phyloP scores from a whole-genome alignment of 441 rosid genomes.

The Gossypium lobatum region DNA sequence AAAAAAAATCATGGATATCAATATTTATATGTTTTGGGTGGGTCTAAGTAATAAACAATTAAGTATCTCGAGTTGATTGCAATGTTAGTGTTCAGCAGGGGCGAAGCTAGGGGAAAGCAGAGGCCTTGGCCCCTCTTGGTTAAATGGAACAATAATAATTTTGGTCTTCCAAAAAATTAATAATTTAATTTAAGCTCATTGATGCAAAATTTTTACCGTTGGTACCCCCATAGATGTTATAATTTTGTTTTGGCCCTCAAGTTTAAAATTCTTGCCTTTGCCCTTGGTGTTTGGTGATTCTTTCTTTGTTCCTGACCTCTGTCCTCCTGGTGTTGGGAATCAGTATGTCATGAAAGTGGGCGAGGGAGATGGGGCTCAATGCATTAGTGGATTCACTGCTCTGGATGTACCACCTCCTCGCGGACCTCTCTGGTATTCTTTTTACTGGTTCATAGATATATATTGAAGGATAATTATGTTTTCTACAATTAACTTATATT shows the following conservation, averaged over 20 bases:
- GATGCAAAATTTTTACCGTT: too few relatives aligned
- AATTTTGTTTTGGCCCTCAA: too few relatives aligned
- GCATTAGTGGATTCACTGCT: constrained; percentile 80
- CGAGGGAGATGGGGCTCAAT: constrained; percentile 60
- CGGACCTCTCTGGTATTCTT: constrained; percentile 73
- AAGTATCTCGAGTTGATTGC: not conserved
- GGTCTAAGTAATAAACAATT: not conserved
- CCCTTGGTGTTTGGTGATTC: not conserved
- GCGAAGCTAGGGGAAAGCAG: too few relatives aligned
- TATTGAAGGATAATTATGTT: not conserved
- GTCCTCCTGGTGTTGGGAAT: constrained; percentile 14
- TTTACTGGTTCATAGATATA: not conserved
- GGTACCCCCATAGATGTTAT: too few relatives aligned
- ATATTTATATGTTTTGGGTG: not conserved
- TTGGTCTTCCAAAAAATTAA: too few relatives aligned
- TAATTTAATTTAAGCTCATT: too few relatives aligned
- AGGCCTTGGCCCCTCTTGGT: too few relatives aligned
- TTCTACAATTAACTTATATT: not conserved
- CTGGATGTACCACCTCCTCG: constrained; percentile 75
- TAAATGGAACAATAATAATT: too few relatives aligned
- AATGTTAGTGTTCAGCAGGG: not conserved
- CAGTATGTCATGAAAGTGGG: constrained; percentile 75
- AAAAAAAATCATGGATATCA: too few relatives aligned
- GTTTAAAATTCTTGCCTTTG: too few relatives aligned
- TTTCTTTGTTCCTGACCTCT: not conserved